Conservation (phyloP, 108 stramenopile species). For the Skeletonema menzelii region DNA sequence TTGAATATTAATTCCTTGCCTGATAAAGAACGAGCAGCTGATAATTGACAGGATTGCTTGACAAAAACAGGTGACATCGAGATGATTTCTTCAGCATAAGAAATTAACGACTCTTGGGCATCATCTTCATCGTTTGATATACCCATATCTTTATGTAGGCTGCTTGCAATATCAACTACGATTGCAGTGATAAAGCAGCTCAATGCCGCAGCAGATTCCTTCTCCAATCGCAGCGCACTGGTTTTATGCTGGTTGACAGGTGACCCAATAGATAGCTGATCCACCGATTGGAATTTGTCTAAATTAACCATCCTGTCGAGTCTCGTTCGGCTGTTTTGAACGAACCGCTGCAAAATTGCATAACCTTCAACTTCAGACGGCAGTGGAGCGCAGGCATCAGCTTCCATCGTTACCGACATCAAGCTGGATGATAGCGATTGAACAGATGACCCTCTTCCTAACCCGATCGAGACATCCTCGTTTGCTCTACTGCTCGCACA, state of each 20-base stretch:
- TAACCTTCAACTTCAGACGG: conserved; percentile 32
- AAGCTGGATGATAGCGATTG: conserved; percentile 12
- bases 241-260: conserved; percentile 29
- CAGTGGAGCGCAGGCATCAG: conserved; percentile 71
- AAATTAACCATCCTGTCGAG: conserved; percentile 70
- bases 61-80: conserved; percentile 43
- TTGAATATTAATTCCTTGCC: conserved; percentile 36
- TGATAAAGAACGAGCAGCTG: conserved; percentile 25
- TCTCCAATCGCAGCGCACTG: conserved; percentile 49
- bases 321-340: conserved; percentile 51
- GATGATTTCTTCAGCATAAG: conserved; percentile 33
- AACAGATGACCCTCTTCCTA: conserved; percentile 9
- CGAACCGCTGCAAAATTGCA: conserved; percentile 39
- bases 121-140: conserved; percentile 8
- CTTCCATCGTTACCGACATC: conserved; percentile 54
- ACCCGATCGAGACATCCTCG: conserved; percentile 66
- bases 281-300: conserved; percentile 63
- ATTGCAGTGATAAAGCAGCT: conserved; percentile 57
- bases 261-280: conserved; percentile 2
- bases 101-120: conserved; percentile 14
- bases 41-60: conserved; percentile 26
- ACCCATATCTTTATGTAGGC: conserved; percentile 6
- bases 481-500: conserved; percentile 59
- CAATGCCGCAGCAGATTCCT: conserved; percentile 52
- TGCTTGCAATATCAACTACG: conserved; percentile 39